These are phyloP conservation scores for Forsythia suspensa DNA, from an alignment of 257 asterid genomes.

Conservation along the genomic window DNA sequence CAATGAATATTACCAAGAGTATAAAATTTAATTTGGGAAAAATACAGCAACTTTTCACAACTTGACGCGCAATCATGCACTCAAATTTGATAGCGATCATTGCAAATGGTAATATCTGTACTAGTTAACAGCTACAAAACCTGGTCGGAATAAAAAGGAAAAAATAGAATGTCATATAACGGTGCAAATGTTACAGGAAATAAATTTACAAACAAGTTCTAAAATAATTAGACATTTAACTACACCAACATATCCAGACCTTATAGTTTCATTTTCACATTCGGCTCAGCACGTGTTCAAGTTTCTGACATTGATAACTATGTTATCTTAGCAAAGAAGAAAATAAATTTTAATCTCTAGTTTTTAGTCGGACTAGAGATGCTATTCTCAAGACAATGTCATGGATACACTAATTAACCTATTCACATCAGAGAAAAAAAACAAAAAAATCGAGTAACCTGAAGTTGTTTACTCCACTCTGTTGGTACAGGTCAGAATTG, in stretches of 20 bases:
- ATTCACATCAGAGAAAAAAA: not conserved
- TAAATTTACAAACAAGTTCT: too few relatives aligned
- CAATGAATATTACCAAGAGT: not conserved
- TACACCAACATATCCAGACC: not conserved
- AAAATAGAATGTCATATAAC: not conserved
- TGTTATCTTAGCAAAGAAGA: too few relatives aligned
- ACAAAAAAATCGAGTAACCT: not conserved
- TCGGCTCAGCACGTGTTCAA: not conserved
- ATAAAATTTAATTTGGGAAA: not conserved
- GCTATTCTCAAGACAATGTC: not conserved
- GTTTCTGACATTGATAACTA: not conserved
- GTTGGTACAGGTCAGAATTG: conserved; percentile 75
- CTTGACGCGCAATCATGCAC: not conserved
- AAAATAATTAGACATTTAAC: not conserved
- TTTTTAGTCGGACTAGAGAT: not conserved
- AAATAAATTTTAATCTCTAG: not conserved
- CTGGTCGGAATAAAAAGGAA: not conserved
- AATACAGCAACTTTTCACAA: not conserved
- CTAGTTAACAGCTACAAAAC: not conserved
- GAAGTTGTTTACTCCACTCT: conserved; percentile 53
- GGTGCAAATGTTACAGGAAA: not conserved
- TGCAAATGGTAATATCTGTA: not conserved
- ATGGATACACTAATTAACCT: not conserved
- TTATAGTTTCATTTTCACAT: too few relatives aligned
- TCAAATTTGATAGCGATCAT: too few relatives aligned